Base-by-base conservation (phyloP, 2,329 filamentous ascomycete species). In the Huntiella omanensis region DNA sequence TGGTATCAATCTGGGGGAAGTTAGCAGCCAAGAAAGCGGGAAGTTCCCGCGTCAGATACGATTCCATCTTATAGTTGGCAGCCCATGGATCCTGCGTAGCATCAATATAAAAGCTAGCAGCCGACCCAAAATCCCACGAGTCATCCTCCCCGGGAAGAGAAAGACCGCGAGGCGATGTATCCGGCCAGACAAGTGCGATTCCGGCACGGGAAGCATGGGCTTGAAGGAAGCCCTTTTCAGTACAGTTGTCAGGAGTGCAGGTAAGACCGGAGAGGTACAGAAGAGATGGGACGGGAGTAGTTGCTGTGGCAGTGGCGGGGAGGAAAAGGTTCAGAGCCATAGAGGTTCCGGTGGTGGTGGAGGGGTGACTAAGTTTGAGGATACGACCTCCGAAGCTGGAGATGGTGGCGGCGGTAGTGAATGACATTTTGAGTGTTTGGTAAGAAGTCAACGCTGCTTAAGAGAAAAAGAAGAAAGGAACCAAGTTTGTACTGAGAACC, bases 311-410 rank as follows among this genome's bases (percentile, higher is more conserved):
- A 56, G 78, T 69, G 2, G 83, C 77, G 17, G 91, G 91, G 3
- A 98, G 73, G 68, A 83, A 98, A 56, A 98, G 71, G 66, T 92
- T 93, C 58, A 96, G 75, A 59, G 75, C 76, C 88, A 96, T 98
- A 56, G 86, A 77, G 54, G 85, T 94, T 55, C 75, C 76, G 48
- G 85, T 93, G 51, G 75, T 71, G 53, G 71, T 66, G 47, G 87
- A 85, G 59, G 79, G 65, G 72, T 98, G 91, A 55, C 80, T 77
- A 51, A 98, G 83, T 71, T 98, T 96, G 56, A 94, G 75, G 50
- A 98, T 80, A 65, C 86, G 86, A 60, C 91, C 91, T 60, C 87
- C 88, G 60, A 95, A 96, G 61, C 78, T 83, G 68, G 79, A 73
- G 63, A 96, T 94, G 52, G 82, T 84, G 50, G 84, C 80, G 61